Conservation (phyloP, 768 basidiomycete species). For the Amylocystis lapponica region DNA sequence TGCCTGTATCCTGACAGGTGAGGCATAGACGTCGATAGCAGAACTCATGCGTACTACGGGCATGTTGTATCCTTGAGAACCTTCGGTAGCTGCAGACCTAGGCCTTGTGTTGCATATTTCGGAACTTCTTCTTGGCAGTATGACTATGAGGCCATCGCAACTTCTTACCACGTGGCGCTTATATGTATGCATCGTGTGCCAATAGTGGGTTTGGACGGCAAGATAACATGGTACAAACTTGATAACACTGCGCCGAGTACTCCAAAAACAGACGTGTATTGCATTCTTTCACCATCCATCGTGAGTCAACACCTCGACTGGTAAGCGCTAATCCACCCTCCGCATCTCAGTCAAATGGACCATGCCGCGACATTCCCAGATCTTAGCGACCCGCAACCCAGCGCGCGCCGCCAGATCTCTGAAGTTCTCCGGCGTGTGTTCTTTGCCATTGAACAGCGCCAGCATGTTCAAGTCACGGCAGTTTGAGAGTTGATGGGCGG, state of each 20-base stretch:
- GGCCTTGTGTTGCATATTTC: too few species aligned
- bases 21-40: slow-evolving; percentile 40
- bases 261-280: not conserved
- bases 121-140: not conserved
- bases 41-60: slow-evolving; percentile 44
- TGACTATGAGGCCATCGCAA: not conserved
- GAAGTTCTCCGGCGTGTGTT: slow-evolving; percentile 8
- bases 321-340: not conserved
- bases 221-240: not conserved
- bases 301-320: not conserved
- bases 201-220: not conserved
- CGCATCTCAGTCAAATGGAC: slow-evolving; percentile 7
- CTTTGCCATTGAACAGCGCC: slow-evolving; percentile 7
- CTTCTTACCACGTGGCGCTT: not conserved
- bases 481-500: not conserved
- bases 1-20: not conserved
- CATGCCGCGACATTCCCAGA: slow-evolving; percentile 10
- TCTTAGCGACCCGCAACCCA: slow-evolving; percentile 5
- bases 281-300: not conserved
- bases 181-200: not conserved
- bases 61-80: slow-evolving; percentile 13
- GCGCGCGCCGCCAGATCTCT: slow-evolving; percentile 2
- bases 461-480: slow-evolving; percentile 9
- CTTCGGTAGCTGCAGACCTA: too few species aligned
- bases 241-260: not conserved